Conservation (phyloP, 2,329 filamentous ascomycete species). For the Aspergillus ibericus region DNA sequence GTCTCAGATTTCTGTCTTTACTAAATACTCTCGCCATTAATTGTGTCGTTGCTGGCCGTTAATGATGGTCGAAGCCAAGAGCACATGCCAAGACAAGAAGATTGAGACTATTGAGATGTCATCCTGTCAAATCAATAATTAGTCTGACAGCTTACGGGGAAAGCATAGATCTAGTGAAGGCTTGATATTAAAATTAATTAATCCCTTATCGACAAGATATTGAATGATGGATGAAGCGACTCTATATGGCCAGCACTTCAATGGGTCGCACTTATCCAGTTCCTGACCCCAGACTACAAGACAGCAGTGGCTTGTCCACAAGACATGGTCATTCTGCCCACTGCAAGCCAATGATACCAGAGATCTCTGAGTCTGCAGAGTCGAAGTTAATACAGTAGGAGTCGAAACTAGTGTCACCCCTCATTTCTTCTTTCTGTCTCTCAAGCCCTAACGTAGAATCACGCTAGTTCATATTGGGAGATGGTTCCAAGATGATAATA, state of each 20-base stretch:
- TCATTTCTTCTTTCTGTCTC: too few species aligned
- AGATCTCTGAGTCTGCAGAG: background rate
- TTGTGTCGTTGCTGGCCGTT: too few species aligned
- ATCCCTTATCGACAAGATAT: background rate
- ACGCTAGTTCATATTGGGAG: too few species aligned
- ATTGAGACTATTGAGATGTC: background rate
- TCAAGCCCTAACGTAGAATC: too few species aligned
- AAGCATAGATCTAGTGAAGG: slow-evolving; percentile 1
- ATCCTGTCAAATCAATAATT: slow-evolving; percentile 1
- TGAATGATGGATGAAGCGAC: background rate
- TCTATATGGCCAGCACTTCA: background rate
- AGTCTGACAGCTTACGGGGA: background rate
- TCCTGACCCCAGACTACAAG: too few species aligned
- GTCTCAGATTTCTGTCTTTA: too few species aligned
- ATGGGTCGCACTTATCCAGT: too few species aligned
- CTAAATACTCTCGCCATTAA: background rate
- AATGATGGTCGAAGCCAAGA: background rate
- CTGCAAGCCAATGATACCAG: background rate
- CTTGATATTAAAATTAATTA: background rate
- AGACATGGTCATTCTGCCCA: too few species aligned
- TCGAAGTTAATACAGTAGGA: background rate
- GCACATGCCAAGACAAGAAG: background rate
- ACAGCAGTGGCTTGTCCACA: too few species aligned
- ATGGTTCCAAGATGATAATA: too few species aligned
- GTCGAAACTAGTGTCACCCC: too few species aligned